These are phyloP conservation scores for Xylaria sp. DNA, from an alignment of 2,329 filamentous ascomycete species.

Conservation along the genomic window DNA sequence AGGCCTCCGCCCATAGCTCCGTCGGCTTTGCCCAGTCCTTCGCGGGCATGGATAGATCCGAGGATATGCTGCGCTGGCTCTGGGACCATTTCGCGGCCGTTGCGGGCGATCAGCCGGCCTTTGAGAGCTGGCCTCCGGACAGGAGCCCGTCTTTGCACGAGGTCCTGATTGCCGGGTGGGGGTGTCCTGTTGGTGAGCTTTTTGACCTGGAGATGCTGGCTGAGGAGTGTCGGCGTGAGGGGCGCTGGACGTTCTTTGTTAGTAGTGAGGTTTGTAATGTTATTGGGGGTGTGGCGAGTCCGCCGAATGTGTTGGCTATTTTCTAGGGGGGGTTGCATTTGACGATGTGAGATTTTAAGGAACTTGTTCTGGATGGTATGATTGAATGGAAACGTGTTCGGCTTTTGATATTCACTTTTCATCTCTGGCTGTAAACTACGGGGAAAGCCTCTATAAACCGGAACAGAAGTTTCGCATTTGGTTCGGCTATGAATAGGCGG, in stretches of 20 bases:
- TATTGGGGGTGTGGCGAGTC: conserved; percentile 35
- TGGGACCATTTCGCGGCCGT: conserved; percentile 40
- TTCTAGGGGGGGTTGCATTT: conserved; percentile 25
- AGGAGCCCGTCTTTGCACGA: conserved; percentile 36
- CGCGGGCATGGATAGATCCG: conserved; percentile 44
- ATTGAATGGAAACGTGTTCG: neutral
- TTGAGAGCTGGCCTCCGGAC: conserved; percentile 36
- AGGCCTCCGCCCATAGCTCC: conserved; percentile 36
- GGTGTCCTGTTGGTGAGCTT: conserved; percentile 46
- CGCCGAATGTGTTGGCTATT: conserved; percentile 36
- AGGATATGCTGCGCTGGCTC: conserved; percentile 37
- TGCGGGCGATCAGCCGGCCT: conserved; percentile 40
- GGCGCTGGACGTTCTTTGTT: conserved; percentile 44
- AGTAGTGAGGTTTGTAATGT: conserved; percentile 44
- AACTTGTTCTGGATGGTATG: neutral
- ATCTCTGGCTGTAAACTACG: no score
- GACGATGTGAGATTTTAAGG: neutral
- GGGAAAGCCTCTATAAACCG: no score
- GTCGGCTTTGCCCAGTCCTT: conserved; percentile 36
- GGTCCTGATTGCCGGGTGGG: conserved; percentile 44
- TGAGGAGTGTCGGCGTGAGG: conserved; percentile 33
- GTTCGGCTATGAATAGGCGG: no score
- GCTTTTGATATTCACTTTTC: no score
- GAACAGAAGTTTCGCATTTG: no score
- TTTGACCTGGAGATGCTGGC: conserved; percentile 44